Evolutionary conservation across 305 asterid species (phyloP).

Genomic region (Withania somnifera): DNA sequence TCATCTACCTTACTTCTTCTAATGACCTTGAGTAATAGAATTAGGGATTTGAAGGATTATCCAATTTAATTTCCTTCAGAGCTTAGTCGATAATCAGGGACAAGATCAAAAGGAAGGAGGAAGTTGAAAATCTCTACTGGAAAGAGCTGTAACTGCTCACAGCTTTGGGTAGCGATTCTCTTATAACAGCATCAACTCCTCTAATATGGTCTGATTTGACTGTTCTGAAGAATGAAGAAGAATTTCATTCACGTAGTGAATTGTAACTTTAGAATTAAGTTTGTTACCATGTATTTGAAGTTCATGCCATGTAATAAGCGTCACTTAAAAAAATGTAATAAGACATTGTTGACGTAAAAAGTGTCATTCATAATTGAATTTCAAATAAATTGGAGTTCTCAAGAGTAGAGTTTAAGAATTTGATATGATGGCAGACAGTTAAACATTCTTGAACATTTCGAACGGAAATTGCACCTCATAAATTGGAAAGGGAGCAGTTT

Average conservation of each 20-base stretch:
- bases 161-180: background rate
- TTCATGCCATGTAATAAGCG: background rate
- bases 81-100: background rate
- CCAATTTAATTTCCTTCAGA: background rate
- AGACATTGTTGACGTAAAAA: background rate
- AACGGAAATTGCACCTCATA: background rate
- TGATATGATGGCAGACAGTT: background rate
- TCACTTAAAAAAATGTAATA: background rate
- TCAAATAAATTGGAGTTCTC: background rate
- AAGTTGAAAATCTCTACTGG: background rate
- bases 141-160: background rate
- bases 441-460: background rate
- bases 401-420: background rate
- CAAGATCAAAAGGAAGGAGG: background rate
- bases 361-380: background rate
- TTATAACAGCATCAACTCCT: background rate
- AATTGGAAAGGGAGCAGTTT: background rate
- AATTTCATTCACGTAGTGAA: background rate
- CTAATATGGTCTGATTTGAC: background rate
- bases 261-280: background rate
- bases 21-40: too few species aligned
- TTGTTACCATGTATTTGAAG: background rate
- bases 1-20: too few species aligned
- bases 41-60: background rate
- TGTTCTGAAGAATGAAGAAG: background rate